Evolutionary conservation across 805 yeast species (phyloP), one percentile per base, ranked within the genome.

Genomic region (Phaffomyces antillensis): DNA sequence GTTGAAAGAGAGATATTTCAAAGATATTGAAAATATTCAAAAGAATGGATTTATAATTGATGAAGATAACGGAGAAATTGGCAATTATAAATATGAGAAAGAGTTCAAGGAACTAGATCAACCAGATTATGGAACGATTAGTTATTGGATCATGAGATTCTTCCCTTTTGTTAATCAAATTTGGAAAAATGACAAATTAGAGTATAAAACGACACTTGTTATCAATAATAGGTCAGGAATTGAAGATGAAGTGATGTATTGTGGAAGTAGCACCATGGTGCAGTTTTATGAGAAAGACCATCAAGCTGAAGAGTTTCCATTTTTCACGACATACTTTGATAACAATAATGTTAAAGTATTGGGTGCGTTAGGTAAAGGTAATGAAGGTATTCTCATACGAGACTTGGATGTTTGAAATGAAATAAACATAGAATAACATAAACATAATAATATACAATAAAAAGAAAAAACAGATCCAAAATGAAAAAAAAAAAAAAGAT

Each of bases 141-240:
- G 81, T 53, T 89, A 86, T 63, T 89, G 96, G 95, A 68, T 85
- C 5, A 53, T 77, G 31, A 65, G 97, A 37, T 73, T 86, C 53
- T 67, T 75, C 53, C 95, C 93, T 2, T 75, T 79, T 47, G 59
- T 80, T 52, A 63, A 63, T 39, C 73, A 72, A 53, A 18, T 36
- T 4, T 36, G 43, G 43, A 56, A 43, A 28, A 44, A 39, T 1
- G 13, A 37, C 1, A 46, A 36, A 8, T 43, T 41, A 35, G n/a
- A 54, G 12, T 47, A 43, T 16, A 60, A 59, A 25, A 62, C 68
- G 0, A 59, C 68, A 1, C 56, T 83, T 12, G 74, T 83, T 0
- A 57, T 79, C 7, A 78, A 88, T 53, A 88, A 89, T 59, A 68
- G 97, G 50, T 66, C 77, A 10, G 97, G 97, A 0, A 66, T 82